Evolutionary conservation across 2,329 filamentous ascomycete species (phyloP).

Genomic region (Exophiala calicioides): DNA sequence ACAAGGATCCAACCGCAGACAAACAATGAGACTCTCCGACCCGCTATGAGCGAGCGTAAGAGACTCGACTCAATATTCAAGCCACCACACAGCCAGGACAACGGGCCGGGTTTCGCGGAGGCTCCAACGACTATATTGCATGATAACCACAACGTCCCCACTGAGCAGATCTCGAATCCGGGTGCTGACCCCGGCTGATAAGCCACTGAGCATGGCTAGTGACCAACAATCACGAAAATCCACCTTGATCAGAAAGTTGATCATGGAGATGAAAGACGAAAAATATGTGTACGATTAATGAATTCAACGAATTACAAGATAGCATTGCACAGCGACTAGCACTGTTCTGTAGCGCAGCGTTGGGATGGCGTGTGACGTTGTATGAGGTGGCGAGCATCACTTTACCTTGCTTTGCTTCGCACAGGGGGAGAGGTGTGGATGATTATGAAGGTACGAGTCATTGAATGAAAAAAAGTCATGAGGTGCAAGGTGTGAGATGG

Average conservation of each 20-base stretch:
- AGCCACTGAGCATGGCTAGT: too few species aligned
- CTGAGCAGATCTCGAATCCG: too few species aligned
- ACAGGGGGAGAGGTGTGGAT: too few species aligned
- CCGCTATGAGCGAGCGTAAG: constrained; percentile 16
- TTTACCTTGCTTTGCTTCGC: too few species aligned
- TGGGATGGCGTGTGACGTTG: too few species aligned
- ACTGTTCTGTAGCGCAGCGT: too few species aligned
- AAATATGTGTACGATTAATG: constrained; percentile 10
- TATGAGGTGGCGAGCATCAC: too few species aligned
- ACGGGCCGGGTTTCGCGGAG: background rate
- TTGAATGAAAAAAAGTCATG: too few species aligned
- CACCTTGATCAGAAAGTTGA: background rate
- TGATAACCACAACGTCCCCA: background rate
- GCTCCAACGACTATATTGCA: background rate
- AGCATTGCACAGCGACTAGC: background rate
- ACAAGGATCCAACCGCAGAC: background rate
- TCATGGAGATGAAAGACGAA: background rate
- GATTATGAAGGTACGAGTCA: too few species aligned
- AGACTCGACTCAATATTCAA: constrained; percentile 14
- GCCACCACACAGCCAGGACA: background rate
- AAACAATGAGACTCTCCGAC: constrained; percentile 18
- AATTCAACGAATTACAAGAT: constrained; percentile 8
- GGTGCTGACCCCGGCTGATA: too few species aligned
- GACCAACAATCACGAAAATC: too few species aligned
- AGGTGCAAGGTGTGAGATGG: too few species aligned